Conservation (phyloP, 108 stramenopile species). For the Nitzschia putrida region DNA sequence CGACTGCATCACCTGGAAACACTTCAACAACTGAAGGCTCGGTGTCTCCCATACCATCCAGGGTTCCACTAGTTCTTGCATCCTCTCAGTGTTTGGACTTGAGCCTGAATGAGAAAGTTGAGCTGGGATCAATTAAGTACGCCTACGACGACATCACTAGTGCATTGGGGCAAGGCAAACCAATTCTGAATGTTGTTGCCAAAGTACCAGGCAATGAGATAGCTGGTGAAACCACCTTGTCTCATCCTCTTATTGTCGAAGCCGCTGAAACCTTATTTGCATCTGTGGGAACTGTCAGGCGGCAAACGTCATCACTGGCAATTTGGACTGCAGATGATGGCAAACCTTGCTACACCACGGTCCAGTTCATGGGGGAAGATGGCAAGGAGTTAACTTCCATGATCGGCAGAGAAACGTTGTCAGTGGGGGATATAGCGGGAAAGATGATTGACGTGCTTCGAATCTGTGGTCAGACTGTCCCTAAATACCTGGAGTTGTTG, state of each 20-base stretch:
- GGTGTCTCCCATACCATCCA: too few relatives aligned
- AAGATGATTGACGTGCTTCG: conserved; percentile 15
- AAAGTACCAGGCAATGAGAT: conserved; percentile 1
- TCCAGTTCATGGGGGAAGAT: conserved; percentile 8
- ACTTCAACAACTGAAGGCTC: too few relatives aligned
- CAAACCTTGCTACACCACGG: background rate
- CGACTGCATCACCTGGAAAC: too few relatives aligned
- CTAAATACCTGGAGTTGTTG: conserved; percentile 22
- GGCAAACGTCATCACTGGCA: background rate
- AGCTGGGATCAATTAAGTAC: background rate
- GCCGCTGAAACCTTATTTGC: conserved; percentile 31
- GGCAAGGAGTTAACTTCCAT: conserved; percentile 1
- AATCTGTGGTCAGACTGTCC: background rate
- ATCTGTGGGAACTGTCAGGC: background rate
- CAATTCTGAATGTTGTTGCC: conserved; percentile 19
- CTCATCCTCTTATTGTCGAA: conserved; percentile 39
- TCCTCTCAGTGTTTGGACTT: too few relatives aligned
- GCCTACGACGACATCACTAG: background rate
- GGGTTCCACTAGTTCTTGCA: too few relatives aligned
- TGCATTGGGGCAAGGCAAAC: background rate
- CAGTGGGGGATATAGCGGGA: background rate
- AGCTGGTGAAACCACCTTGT: conserved; percentile 7
- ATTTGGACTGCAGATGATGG: background rate
- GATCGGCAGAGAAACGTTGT: conserved; percentile 6
- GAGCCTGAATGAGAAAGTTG: background rate